Evolutionary conservation across 1,139 yeast species (phyloP).

Genomic region (Ashbya aceris): DNA sequence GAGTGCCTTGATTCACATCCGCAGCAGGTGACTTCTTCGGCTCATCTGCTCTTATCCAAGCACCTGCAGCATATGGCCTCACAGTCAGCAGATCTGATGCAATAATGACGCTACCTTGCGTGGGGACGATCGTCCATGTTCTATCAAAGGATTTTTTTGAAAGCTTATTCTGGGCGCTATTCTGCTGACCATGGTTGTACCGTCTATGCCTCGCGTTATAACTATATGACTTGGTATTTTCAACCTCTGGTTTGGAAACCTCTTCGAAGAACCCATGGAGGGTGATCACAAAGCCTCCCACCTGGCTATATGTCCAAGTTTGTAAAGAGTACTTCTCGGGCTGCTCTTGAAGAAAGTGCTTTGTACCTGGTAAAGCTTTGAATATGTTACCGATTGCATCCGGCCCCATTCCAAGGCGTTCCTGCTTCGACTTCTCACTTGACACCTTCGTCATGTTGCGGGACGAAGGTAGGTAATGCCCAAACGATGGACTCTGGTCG

Average conservation of each 20-base stretch:
- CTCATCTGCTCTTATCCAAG: conserved; percentile 38
- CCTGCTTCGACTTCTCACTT: conserved; percentile 43
- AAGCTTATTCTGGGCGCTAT: conserved; percentile 35
- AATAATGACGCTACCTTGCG: conserved; percentile 60
- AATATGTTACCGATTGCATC: conserved; percentile 56
- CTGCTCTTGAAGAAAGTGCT: conserved; percentile 54
- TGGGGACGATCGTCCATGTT: conserved; percentile 68
- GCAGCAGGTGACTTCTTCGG: background rate
- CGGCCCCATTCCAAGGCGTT: conserved; percentile 62
- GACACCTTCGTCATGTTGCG: conserved; percentile 70
- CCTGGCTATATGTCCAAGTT: conserved; percentile 59
- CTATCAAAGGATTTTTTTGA: conserved; percentile 78
- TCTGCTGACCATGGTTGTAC: conserved; percentile 25
- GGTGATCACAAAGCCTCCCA: conserved; percentile 66
- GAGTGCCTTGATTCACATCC: conserved; percentile 6
- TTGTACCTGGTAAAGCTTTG: conserved; percentile 60
- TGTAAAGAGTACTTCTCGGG: conserved; percentile 73
- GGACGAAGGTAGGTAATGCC: conserved; percentile 58
- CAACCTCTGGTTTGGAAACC: conserved; percentile 41
- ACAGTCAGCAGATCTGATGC: conserved; percentile 76
- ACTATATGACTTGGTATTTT: conserved; percentile 15
- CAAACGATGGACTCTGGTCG: conserved; percentile 42
- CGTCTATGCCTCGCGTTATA: conserved; percentile 31
- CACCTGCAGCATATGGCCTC: conserved; percentile 52
- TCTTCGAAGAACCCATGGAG: conserved; percentile 85